These are phyloP conservation scores for Hyphopichia burtonii DNA, from an alignment of 1,139 yeast species.

Conservation along the genomic window DNA sequence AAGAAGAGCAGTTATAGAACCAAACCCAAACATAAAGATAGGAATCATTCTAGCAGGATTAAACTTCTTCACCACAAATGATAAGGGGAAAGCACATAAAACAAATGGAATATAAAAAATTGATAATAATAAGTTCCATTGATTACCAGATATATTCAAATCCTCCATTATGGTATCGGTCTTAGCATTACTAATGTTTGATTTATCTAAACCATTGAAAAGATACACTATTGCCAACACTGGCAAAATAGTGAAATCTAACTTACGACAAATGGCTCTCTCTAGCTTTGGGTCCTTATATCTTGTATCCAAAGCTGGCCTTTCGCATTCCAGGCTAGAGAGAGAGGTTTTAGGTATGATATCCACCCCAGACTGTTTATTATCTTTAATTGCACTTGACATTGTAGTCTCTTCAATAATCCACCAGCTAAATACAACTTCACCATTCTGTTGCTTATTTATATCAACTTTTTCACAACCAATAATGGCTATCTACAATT, in stretches of 20 bases:
- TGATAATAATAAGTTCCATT: constrained; percentile 24
- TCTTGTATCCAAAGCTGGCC: not conserved
- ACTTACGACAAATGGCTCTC: constrained; percentile 27
- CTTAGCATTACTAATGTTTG: constrained; percentile 22
- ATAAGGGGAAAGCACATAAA: constrained; percentile 19
- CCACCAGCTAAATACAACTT: too few relatives aligned
- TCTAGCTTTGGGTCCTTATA: constrained; percentile 18
- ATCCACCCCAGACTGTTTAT: constrained; percentile 5
- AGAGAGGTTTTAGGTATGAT: constrained; percentile 10
- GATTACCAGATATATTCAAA: constrained; percentile 16
- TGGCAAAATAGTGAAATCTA: constrained; percentile 33
- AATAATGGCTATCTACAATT: not conserved
- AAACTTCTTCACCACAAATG: constrained; percentile 17
- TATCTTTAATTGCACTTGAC: not conserved
- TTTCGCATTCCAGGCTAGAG: constrained; percentile 11
- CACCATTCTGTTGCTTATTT: not conserved
- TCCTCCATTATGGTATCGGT: constrained; percentile 20
- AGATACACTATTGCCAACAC: constrained; percentile 26
- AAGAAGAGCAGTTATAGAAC: constrained; percentile 14
- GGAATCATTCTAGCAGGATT: constrained; percentile 22
- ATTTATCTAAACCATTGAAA: constrained; percentile 27
- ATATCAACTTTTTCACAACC: not conserved
- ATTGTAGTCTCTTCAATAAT: too few relatives aligned
- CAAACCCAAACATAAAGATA: constrained; percentile 19
- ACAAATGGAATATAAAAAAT: constrained; percentile 23